phyloP scores from a whole-genome alignment of 2,329 filamentous ascomycete species.

The Aplosporella prunicola region DNA sequence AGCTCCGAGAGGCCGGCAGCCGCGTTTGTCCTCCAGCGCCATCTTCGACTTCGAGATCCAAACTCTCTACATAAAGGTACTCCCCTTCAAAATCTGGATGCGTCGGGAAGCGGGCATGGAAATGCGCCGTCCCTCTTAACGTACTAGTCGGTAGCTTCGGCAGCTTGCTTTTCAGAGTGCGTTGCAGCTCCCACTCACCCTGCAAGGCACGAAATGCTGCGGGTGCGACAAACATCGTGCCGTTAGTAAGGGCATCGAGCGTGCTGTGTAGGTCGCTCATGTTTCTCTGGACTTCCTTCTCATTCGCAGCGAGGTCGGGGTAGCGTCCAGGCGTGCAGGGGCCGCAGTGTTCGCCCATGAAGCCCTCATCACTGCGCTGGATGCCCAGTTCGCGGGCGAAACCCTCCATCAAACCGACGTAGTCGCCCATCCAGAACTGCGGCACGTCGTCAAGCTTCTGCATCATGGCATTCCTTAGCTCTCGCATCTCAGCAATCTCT shows the following conservation, averaged over 20 bases:
- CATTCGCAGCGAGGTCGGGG: conserved; percentile 18
- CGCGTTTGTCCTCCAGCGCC: too few species aligned
- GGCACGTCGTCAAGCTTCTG: conserved; percentile 26
- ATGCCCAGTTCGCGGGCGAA: conserved; percentile 53
- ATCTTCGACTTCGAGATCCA: too few species aligned
- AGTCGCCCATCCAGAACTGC: conserved; percentile 81
- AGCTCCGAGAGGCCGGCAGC: too few species aligned
- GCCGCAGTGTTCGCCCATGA: conserved; percentile 40
- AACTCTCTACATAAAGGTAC: too few species aligned
- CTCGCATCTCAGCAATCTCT: conserved; percentile 16
- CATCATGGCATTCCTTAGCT: conserved; percentile 23
- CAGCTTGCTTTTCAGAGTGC: too few species aligned
- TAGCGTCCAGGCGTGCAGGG: conserved; percentile 30
- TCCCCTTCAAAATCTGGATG: too few species aligned
- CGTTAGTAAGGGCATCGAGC: conserved; percentile 34
- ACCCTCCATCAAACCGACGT: conserved; percentile 64
- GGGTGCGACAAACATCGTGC: conserved; percentile 47
- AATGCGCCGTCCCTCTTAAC: too few species aligned
- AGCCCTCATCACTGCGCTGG: conserved; percentile 28
- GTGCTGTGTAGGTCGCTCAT: conserved; percentile 37
- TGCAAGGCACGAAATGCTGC: conserved; percentile 64
- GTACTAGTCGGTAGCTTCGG: too few species aligned
- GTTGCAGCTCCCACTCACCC: conserved; percentile 48
- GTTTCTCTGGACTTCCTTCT: conserved; percentile 34
- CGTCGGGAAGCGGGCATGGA: too few species aligned